Evolutionary conservation across 768 basidiomycete genomes (phyloP).

Genomic region (Coprinopsis cinerea): DNA sequence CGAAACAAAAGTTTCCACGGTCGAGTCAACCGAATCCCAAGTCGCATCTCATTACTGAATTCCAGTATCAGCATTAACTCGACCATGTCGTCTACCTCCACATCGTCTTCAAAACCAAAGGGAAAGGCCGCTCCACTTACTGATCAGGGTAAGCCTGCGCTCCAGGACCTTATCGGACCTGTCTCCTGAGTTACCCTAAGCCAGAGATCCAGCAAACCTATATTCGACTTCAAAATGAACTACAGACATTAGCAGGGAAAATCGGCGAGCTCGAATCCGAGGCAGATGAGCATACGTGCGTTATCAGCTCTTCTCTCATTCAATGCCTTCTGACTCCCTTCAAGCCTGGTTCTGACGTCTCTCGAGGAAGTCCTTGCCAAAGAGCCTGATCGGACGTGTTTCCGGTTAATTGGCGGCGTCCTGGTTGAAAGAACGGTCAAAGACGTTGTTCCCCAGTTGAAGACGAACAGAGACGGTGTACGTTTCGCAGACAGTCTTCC

Average conservation of each 20-base stretch:
- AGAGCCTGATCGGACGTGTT: conserved; percentile 91
- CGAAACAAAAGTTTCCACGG: conserved; percentile 24
- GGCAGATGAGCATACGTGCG: conserved; percentile 90
- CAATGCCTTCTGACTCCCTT: conserved; percentile 3
- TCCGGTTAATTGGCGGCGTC: conserved; percentile 92
- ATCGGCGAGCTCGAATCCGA: conserved; percentile 96
- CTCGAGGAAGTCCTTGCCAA: conserved; percentile 75
- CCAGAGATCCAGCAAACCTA: conserved; percentile 84
- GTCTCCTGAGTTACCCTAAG: conserved; percentile 39
- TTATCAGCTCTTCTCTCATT: conserved; percentile 13
- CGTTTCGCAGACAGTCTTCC: conserved; percentile 21
- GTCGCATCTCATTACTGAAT: conserved; percentile 1
- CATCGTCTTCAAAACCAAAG: conserved; percentile 55
- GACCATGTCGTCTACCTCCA: conserved; percentile 36
- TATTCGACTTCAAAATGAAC: conserved; percentile 76
- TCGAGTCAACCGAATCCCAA: conserved; percentile 1
- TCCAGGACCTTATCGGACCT: conserved; percentile 11
- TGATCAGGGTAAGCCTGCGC: conserved; percentile 58
- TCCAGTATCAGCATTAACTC: too few relatives aligned
- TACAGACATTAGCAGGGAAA: conserved; percentile 88
- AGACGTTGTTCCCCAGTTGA: conserved; percentile 86
- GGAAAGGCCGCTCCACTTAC: conserved; percentile 51
- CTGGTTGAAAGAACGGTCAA: conserved; percentile 94
- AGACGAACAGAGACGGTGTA: conserved; percentile 87
- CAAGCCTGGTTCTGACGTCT: conserved; percentile 83